Percentiles rank a stretch among this genome's conserved stretches.
Evolutionary conservation across 2,329 filamentous ascomycete species (phyloP).

Genomic region (Pseudogymnoascus sp.): DNA sequence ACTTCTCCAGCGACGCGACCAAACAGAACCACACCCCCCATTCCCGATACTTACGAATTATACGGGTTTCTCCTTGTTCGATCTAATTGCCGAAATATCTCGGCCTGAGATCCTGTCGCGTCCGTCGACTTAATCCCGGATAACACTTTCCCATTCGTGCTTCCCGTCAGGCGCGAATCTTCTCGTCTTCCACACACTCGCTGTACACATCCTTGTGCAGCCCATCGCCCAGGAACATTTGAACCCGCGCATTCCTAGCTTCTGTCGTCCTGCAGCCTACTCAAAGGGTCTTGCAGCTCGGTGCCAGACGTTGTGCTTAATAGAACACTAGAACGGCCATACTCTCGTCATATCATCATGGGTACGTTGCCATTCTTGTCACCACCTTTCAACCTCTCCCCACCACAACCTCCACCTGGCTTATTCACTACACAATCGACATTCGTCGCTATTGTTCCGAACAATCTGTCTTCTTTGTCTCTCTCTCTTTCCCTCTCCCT

Average conservation of each 20-base stretch:
- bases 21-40: neutral
- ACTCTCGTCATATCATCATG: constrained; percentile 9
- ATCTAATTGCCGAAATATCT: neutral
- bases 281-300: constrained; percentile 7
- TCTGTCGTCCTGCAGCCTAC: constrained; percentile 5
- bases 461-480: constrained; percentile 1
- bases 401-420: neutral
- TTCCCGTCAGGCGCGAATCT: constrained; percentile 6
- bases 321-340: neutral
- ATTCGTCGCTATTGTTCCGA: constrained; percentile 7
- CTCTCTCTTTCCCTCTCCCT: neutral
- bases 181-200: neutral
- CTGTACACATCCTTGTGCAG: constrained; percentile 9
- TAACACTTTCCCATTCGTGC: constrained; percentile 7
- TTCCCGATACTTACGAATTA: neutral
- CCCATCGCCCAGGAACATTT: constrained; percentile 2
- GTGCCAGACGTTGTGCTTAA: constrained; percentile 7
- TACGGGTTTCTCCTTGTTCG: neutral
- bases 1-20: neutral
- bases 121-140: neutral
- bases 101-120: neutral
- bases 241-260: constrained; percentile 8
- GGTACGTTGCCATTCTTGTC: constrained; percentile 8
- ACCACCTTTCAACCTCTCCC: constrained; percentile 1
- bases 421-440: constrained; percentile 2